Evolutionary conservation across 257 asterid genomes (phyloP).

Genomic region (Capsicum chinense): DNA sequence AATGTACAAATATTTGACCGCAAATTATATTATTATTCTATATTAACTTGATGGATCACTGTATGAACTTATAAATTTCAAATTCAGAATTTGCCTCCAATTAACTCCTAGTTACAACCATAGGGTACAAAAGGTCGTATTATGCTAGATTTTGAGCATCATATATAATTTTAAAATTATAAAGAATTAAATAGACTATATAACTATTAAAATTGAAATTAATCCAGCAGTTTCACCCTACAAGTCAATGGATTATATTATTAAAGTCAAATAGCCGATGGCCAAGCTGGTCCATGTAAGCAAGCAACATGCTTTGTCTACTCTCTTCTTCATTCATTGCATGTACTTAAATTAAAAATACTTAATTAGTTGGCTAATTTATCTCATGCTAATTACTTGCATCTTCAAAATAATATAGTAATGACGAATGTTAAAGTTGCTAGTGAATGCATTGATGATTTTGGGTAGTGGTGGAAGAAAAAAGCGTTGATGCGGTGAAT

Average conservation of each 20-base stretch:
- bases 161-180: neutral
- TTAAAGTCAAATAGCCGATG: neutral
- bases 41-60: neutral
- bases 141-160: neutral
- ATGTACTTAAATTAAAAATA: neutral
- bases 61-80: neutral
- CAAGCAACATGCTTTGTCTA: conserved; percentile 7
- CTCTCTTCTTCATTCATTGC: conserved; percentile 20
- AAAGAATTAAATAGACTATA: neutral
- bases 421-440: neutral
- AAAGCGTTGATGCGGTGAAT: neutral
- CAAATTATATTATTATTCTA: neutral
- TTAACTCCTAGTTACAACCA: neutral
- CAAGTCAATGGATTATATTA: neutral
- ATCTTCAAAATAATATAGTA: neutral
- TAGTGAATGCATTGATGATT: too few relatives aligned
- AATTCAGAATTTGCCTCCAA: neutral
- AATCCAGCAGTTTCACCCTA: neutral
- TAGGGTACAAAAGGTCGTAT: neutral
- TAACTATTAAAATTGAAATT: neutral
- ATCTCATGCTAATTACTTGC: neutral
- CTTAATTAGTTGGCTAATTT: conserved; percentile 4
- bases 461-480: neutral
- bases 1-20: too few relatives aligned
- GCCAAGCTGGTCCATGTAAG: conserved; percentile 24